These are phyloP conservation scores for Calonectria hawksworthii DNA, from an alignment of 2,329 filamentous ascomycete genomes.

Conservation along the genomic window DNA sequence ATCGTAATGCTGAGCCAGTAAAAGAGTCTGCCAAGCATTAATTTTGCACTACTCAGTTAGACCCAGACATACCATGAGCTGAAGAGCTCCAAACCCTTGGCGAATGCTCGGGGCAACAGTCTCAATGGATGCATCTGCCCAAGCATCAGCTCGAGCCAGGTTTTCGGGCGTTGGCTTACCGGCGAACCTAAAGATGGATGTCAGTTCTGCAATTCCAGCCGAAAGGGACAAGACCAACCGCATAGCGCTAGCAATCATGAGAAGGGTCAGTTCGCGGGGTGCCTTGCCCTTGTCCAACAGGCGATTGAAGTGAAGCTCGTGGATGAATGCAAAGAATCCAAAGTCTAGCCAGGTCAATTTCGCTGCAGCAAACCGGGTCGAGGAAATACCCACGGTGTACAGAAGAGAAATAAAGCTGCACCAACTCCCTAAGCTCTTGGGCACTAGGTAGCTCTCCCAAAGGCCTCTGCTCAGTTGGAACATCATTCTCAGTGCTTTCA, in stretches of 20 bases:
- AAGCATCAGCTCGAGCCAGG: constrained; percentile 7
- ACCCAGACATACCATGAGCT: constrained; percentile 6
- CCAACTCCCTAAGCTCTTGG: background rate
- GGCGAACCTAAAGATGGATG: background rate
- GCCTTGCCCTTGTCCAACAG: constrained; percentile 9
- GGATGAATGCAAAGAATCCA: constrained; percentile 10
- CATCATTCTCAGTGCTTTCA: background rate
- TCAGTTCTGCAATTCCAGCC: background rate
- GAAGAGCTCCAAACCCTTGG: constrained; percentile 13
- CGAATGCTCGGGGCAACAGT: background rate
- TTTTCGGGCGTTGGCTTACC: background rate
- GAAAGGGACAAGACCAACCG: background rate
- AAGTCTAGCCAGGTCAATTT: background rate
- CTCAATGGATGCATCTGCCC: constrained; percentile 11
- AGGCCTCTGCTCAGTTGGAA: background rate
- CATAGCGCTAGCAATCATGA: constrained; percentile 13
- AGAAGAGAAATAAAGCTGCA: constrained; percentile 9
- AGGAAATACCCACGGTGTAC: background rate
- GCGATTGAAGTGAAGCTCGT: constrained; percentile 9
- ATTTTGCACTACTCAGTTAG: background rate
- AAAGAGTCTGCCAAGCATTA: background rate
- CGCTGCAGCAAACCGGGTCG: background rate
- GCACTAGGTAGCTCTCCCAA: background rate
- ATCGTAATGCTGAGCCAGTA: constrained; percentile 7
- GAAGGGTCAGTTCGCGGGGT: constrained; percentile 9